These are phyloP conservation scores for Talaromyces borbonicus DNA, from an alignment of 495 filamentous ascomycete species.

Conservation along the genomic window DNA sequence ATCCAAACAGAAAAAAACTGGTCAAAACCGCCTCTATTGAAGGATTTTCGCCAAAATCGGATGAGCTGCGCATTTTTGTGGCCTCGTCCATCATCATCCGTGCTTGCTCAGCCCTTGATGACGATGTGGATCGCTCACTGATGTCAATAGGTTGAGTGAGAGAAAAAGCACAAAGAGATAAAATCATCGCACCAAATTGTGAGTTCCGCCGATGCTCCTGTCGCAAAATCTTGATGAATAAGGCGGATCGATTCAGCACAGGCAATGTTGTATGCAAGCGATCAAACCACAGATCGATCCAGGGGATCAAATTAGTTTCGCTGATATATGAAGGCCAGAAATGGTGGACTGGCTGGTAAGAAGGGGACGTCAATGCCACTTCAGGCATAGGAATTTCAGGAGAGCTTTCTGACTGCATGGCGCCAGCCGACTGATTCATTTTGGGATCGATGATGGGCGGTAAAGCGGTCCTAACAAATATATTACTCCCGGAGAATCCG, in stretches of 20 bases:
- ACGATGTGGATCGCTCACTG: conserved; percentile 29
- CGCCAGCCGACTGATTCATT: conserved; percentile 13
- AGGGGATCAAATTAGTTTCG: conserved; percentile 38
- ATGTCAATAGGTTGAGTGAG: conserved; percentile 71
- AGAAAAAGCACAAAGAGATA: conserved; percentile 73
- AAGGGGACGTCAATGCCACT: neutral
- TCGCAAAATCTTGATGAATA: conserved; percentile 50
- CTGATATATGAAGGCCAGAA: conserved; percentile 30
- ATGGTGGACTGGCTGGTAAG: neutral
- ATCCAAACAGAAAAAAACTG: conserved; percentile 72
- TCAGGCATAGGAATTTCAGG: conserved; percentile 12
- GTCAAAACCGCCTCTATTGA: conserved; percentile 62
- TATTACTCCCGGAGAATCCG: conserved; percentile 29
- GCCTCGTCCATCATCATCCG: conserved; percentile 63
- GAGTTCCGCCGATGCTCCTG: conserved; percentile 57
- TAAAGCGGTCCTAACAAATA: conserved; percentile 29
- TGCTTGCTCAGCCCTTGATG: conserved; percentile 42
- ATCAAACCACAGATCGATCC: conserved; percentile 75
- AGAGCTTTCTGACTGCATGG: conserved; percentile 15
- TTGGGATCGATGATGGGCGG: conserved; percentile 31
- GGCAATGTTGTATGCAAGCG: conserved; percentile 76
- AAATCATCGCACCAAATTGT: conserved; percentile 57
- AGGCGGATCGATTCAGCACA: conserved; percentile 55
- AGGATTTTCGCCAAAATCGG: conserved; percentile 65
- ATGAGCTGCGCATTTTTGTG: conserved; percentile 61